Evolutionary conservation across 2,329 filamentous ascomycete species (phyloP), one percentile per base, ranked within the genome.

Genomic region (Cladophialophora chaetospira): DNA sequence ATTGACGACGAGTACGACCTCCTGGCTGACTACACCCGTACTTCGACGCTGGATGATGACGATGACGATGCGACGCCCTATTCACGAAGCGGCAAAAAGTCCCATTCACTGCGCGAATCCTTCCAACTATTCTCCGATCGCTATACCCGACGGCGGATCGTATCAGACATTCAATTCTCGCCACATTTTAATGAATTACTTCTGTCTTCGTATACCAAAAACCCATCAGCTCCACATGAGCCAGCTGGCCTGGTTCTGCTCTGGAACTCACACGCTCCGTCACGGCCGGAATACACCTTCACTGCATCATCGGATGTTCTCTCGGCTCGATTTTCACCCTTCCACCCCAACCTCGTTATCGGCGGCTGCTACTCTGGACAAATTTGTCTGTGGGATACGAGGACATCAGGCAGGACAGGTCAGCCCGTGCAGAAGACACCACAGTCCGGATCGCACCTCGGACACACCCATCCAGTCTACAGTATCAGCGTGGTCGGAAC

Each of bases 101-200:
- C 65, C n/a, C 61, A 65, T 44, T 63, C 60, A 13, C 25, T 79
- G 43, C 93, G 89, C 71, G 92, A 99, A 73, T 80, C 96, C 46
- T 87, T 88, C 31, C 93, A 97, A 68, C 97, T 97, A 73, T 96
- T 89, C 74, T 92, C 97, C 69, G 89, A 96, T 60, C 84, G 91
- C 70, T 97, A 93, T 89, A 96, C 91, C 69, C 96, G 95, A 79
- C 96, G 97, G 77, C 87, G 92, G 63, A 97, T 97, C 88, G 88
- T 99, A 70, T 97, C 90, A 71, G 89, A 91, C 67, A 86, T 99
- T 66, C 89, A 93, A 75, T 99, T 97, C 74, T 97, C 93, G 42
- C 89, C 91, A 15, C 63, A 85, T 79, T 96, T 94, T 68, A 90
- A 89, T 23, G 94, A 99, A 74, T 83, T 99, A 31, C 80, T 99